Evolutionary conservation across 2,329 filamentous ascomycete species (phyloP).

Genomic region (Botryotinia calthae): DNA sequence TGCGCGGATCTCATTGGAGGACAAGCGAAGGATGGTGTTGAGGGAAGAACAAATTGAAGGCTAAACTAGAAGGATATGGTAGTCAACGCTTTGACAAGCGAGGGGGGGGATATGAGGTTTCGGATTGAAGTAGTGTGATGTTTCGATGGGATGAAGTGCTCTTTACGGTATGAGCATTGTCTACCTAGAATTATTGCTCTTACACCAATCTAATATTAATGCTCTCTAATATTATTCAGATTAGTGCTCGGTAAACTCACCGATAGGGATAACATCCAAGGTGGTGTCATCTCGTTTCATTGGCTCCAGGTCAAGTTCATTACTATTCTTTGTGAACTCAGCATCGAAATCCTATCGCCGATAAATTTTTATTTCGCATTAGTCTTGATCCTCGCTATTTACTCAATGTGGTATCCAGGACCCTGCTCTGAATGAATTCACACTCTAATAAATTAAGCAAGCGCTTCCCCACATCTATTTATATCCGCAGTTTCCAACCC

Average conservation of each 20-base stretch:
- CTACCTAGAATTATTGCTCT: background rate
- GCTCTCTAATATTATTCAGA: background rate
- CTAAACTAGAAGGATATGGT: background rate
- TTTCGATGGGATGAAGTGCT: background rate
- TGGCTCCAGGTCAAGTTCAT: background rate
- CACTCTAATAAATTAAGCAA: background rate
- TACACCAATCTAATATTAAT: background rate
- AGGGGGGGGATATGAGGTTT: background rate
- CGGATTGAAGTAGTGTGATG: background rate
- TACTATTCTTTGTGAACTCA: background rate
- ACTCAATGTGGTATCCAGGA: background rate
- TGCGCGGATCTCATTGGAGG: background rate
- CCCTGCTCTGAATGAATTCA: background rate
- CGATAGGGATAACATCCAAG: background rate
- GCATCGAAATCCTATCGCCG: too few species aligned
- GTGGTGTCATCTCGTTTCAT: background rate
- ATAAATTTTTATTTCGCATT: background rate
- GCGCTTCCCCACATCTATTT: conserved; percentile 14
- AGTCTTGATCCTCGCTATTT: background rate
- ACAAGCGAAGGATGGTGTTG: background rate
- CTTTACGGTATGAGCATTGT: background rate
- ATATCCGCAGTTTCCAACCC: background rate
- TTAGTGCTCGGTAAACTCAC: background rate
- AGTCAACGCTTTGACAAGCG: background rate
- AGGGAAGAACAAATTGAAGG: background rate